Percentiles rank a stretch among this genome's conserved stretches.
phyloP scores from a whole-genome alignment of 345 rosid genomes.

The Gossypium turneri region DNA sequence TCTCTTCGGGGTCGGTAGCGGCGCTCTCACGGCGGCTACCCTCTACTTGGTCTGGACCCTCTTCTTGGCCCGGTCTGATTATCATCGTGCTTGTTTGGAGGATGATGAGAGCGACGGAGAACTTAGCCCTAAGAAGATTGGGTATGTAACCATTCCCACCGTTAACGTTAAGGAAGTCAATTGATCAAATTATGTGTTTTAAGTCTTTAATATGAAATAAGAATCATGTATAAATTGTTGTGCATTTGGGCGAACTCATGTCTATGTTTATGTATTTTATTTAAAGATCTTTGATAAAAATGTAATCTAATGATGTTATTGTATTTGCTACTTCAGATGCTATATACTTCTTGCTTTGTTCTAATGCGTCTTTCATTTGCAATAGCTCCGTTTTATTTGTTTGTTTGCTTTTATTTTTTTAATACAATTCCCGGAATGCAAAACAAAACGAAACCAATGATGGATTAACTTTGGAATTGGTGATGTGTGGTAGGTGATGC shows the following conservation, averaged over 20 bases:
- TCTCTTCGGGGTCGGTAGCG: constrained; percentile 87
- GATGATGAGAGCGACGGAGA: constrained; percentile 42
- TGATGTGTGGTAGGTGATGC: neutral
- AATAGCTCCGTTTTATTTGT: neutral
- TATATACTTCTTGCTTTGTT: neutral
- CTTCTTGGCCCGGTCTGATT: constrained; percentile 36
- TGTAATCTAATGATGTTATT: neutral
- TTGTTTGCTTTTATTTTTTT: neutral
- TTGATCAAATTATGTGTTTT: constrained; percentile 18
- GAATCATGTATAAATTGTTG: neutral
- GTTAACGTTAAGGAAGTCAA: constrained; percentile 34
- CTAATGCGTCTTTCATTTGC: neutral
- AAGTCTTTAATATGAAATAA: neutral
- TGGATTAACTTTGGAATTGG: neutral
- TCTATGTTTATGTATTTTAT: neutral
- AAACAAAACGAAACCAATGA: neutral
- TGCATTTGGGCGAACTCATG: neutral
- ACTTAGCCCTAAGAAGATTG: constrained; percentile 66
- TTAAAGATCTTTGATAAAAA: neutral
- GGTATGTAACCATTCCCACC: constrained; percentile 67
- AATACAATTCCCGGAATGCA: neutral
- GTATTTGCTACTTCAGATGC: neutral
- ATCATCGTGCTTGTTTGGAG: constrained; percentile 24
- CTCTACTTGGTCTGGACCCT: constrained; percentile 87
- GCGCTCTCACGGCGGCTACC: constrained; percentile 87